Base-by-base conservation (phyloP, 2,329 filamentous ascomycete species). In the Ophiostoma perfectum region DNA sequence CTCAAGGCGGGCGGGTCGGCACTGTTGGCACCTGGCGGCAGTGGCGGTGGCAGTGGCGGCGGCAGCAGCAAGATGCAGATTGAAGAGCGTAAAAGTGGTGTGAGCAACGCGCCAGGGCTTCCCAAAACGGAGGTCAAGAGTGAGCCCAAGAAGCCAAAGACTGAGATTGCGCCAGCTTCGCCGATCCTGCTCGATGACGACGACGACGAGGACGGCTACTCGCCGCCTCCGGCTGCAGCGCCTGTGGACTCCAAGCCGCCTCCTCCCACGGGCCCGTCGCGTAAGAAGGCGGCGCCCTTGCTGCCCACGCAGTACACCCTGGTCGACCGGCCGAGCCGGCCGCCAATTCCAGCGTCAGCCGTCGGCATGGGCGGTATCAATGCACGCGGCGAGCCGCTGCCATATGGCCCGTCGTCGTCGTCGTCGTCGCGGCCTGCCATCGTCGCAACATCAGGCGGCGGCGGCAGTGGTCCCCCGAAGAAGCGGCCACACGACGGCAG, bases 401-500 rank as follows among this genome's bases (percentile, higher is more conserved):
- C 71, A 1, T 69, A 71, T 6, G 70, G 72, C 0, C 69, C 70
- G 11, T 55, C 70, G 60, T 71, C 69, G 38, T 66, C 70, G 60
- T 71, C 69, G 38, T 66, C 70, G 12, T 72, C 71, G 12, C 73
- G 73, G 12, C 81, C 81, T 1, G 71, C 79, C 1, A 68, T 68
- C 41, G 80, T 83, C 44, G 80, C 81, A 64, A 77, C 77, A 11
- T 76, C 78, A 2, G 72, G 71, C 64, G 73, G 69, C 11, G 60
- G 27, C 27, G 27, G 27, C 27, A 2, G 27, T 27, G 63, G 38
- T 2, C 39, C 66, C 9, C 60, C 65, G 12, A 83, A 79, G 75
- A 85, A 84, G 73, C 76, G 83, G 67, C 72, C 77, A 9, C 76
- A 78, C 16, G 81, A 83, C n/a, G 77, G 74, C 4, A 70, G 38